A percentile compares a stretch with the other conserved stretches of the same genome.
Evolutionary conservation across 768 basidiomycete species (phyloP).

Genomic region (Phanerodontia chrysosporium): DNA sequence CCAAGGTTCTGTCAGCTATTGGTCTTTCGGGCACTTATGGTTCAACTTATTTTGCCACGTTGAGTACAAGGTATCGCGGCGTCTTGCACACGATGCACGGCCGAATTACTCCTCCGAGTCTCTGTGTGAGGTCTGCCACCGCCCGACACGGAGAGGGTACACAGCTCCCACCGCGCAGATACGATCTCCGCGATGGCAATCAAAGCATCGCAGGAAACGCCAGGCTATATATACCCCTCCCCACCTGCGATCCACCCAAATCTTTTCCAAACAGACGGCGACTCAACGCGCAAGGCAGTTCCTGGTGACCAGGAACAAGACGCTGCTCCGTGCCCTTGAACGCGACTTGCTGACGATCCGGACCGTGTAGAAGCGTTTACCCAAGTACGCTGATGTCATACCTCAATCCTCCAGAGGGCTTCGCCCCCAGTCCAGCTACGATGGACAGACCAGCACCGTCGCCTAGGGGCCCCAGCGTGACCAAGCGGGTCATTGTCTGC

Average conservation of each 20-base stretch:
- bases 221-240: conserved; percentile 3
- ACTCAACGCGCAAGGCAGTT: not conserved
- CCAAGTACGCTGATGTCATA: conserved; percentile 1
- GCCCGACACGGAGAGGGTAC: too few relatives aligned
- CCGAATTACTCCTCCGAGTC: too few relatives aligned
- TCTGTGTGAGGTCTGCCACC: too few relatives aligned
- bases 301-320: not conserved
- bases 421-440: not conserved
- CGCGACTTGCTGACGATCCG: not conserved
- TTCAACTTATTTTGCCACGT: too few relatives aligned
- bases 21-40: too few relatives aligned
- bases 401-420: not conserved
- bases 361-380: not conserved
- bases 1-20: too few relatives aligned
- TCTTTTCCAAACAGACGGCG: too few relatives aligned
- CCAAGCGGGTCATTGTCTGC: conserved; percentile 66
- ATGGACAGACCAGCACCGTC: not conserved
- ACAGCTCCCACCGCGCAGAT: not conserved
- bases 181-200: conserved; percentile 1
- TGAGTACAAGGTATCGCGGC: too few relatives aligned
- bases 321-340: not conserved
- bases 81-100: too few relatives aligned
- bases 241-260: not conserved
- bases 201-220: not conserved
- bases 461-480: conserved; percentile 17